These are phyloP conservation scores for Meripilus lineatus DNA, from an alignment of 1,284 basidiomycete species.

Conservation along the genomic window DNA sequence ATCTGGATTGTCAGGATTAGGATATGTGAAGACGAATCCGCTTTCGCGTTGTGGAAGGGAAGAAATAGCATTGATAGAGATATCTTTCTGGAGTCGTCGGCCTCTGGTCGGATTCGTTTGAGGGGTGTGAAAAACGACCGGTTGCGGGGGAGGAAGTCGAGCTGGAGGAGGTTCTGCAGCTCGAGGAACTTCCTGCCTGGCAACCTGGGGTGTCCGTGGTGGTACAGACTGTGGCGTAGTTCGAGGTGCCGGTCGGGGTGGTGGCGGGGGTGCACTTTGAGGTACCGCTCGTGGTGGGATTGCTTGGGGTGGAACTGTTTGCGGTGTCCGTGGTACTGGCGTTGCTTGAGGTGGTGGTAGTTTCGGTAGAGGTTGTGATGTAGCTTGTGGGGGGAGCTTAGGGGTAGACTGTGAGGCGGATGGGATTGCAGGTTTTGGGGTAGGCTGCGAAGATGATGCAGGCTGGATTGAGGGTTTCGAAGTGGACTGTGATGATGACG, in stretches of 20 bases:
- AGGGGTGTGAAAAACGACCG: slow-evolving; percentile 10
- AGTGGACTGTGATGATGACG: no score
- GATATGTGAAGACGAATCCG: slow-evolving; percentile 24
- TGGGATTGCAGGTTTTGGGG: no score
- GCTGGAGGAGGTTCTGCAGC: not conserved
- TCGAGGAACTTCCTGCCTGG: not conserved
- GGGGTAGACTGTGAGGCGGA: no score
- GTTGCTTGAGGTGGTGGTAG: not conserved
- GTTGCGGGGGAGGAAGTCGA: not conserved
- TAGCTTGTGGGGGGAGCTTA: no score
- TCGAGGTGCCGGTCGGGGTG: not conserved
- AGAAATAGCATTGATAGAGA: not conserved
- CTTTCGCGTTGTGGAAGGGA: slow-evolving; percentile 12
- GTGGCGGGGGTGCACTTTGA: not conserved
- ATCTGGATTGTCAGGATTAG: slow-evolving; percentile 25
- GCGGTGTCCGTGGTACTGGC: not conserved
- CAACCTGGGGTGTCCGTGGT: not conserved
- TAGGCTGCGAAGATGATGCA: no score
- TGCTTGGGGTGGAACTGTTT: not conserved
- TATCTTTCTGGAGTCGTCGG: no score
- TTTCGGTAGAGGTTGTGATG: no score
- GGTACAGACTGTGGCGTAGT: not conserved
- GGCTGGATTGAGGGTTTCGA: no score
- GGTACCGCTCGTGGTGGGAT: not conserved
- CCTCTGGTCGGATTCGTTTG: slow-evolving; percentile 10